Conservation (phyloP, 495 filamentous ascomycete species). For the Lentithecium fluviatile region DNA sequence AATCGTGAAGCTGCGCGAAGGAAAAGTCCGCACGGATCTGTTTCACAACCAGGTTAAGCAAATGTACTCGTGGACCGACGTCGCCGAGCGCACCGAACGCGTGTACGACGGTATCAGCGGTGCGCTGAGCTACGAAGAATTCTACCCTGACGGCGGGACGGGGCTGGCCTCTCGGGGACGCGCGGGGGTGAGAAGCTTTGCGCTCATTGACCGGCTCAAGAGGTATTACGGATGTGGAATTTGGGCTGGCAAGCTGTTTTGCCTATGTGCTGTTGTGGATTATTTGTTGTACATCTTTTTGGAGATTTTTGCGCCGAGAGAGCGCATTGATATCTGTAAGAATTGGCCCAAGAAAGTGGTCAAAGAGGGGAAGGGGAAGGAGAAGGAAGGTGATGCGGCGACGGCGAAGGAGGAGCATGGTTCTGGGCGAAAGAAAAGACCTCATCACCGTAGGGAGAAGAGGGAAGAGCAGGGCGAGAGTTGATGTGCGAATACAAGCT, state of each 20-base stretch:
- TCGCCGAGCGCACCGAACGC: constrained; percentile 85
- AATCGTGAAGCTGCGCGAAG: constrained; percentile 74
- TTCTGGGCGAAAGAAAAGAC: constrained; percentile 27
- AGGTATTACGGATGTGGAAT: constrained; percentile 99
- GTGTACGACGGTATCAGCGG: constrained; percentile 92
- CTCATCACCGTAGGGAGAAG: constrained; percentile 26
- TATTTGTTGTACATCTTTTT: constrained; percentile 83
- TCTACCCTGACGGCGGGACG: constrained; percentile 61
- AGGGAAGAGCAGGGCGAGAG: constrained; percentile 4
- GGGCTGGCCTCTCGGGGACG: constrained; percentile 62
- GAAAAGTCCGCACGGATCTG: constrained; percentile 81
- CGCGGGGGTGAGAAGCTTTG: constrained; percentile 75
- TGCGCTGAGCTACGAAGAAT: constrained; percentile 77
- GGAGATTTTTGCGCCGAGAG: constrained; percentile 81
- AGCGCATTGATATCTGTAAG: constrained; percentile 80
- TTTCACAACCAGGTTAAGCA: constrained; percentile 96
- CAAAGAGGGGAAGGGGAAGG: constrained; percentile 7
- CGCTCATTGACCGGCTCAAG: constrained; percentile 90
- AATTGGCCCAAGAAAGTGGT: constrained; percentile 80
- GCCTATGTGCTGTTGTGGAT: constrained; percentile 89
- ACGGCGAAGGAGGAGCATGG: constrained; percentile 8
- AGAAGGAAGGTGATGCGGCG: neutral
- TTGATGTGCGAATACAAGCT: neutral
- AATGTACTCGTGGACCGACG: constrained; percentile 98
- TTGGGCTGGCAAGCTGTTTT: constrained; percentile 97